Percentiles rank a stretch among this genome's conserved stretches.
Evolutionary conservation across 2,329 filamentous ascomycete genomes (phyloP).

Genomic region (Penicillium vulpinum): DNA sequence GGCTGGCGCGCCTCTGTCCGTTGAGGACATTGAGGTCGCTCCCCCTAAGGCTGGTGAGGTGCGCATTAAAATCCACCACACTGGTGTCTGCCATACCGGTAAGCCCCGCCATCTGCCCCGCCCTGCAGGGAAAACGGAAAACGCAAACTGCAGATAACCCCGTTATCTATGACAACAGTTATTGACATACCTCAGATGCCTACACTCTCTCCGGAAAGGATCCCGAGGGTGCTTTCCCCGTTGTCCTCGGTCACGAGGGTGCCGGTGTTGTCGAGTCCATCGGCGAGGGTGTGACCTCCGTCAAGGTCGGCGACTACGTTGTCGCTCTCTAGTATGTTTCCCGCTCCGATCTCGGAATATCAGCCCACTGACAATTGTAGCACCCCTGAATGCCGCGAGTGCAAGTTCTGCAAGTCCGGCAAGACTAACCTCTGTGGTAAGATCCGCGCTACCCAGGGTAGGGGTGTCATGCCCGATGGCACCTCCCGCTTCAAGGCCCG

Average conservation of each 20-base stretch:
- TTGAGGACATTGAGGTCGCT: constrained; percentile 90
- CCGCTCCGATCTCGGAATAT: not conserved
- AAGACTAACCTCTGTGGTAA: constrained; percentile 99
- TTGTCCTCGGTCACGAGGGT: constrained; percentile 86
- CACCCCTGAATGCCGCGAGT: constrained; percentile 94
- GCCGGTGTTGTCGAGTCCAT: constrained; percentile 91
- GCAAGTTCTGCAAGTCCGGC: constrained; percentile 99
- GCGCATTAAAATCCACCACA: constrained; percentile 95
- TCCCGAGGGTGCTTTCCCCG: constrained; percentile 89
- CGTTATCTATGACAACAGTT: not conserved
- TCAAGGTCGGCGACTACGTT: constrained; percentile 91
- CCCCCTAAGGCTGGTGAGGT: constrained; percentile 92
- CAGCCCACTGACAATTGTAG: constrained; percentile 49
- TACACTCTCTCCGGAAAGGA: constrained; percentile 97
- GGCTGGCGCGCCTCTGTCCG: constrained; percentile 80
- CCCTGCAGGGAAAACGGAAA: not conserved
- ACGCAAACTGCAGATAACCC: not conserved
- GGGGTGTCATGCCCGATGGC: constrained; percentile 95
- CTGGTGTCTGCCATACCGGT: constrained; percentile 98
- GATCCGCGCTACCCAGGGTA: constrained; percentile 94
- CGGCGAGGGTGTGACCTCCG: constrained; percentile 90
- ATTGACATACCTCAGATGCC: constrained; percentile 61
- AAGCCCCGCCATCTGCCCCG: constrained; percentile 30
- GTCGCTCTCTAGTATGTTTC: constrained; percentile 75
- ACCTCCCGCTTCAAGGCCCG: constrained; percentile 93